Conservation (phyloP, 352 stramenopile species). For the Blastocystis sp. region DNA sequence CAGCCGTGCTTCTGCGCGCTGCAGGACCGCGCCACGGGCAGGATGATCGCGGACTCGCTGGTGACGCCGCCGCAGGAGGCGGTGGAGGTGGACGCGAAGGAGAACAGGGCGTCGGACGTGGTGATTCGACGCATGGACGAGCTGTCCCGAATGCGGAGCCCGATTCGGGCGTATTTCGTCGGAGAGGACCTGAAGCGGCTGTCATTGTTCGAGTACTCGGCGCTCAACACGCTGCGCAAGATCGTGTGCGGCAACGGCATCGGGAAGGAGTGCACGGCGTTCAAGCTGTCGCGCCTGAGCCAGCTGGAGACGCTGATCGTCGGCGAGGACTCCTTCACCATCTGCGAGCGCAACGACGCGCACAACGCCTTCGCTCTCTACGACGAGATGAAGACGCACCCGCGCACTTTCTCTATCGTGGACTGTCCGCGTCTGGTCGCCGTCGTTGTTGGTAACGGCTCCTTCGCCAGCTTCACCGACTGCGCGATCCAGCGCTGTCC, state of each 20-base stretch:
- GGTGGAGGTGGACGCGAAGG: neutral
- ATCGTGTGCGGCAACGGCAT: slow-evolving; percentile 28
- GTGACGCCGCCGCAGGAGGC: slow-evolving; percentile 6
- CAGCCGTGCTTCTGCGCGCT: neutral
- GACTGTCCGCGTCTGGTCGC: neutral
- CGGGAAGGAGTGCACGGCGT: neutral
- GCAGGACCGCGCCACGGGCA: neutral
- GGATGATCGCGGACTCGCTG: neutral
- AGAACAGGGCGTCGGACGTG: neutral
- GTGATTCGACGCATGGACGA: neutral
- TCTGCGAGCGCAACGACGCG: slow-evolving; percentile 1
- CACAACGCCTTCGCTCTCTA: slow-evolving; percentile 6
- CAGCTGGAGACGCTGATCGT: neutral
- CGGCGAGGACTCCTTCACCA: slow-evolving; percentile 46
- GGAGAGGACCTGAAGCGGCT: neutral
- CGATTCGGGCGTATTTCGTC: neutral
- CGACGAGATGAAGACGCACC: neutral
- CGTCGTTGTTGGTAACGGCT: slow-evolving; percentile 27
- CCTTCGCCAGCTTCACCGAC: slow-evolving; percentile 33
- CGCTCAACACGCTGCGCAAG: neutral
- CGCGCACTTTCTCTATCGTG: neutral
- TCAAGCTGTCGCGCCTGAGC: slow-evolving; percentile 3
- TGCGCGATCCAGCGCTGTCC: neutral
- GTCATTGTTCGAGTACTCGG: neutral
- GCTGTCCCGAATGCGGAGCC: neutral